Evolutionary conservation across 768 basidiomycete genomes (phyloP), one percentile per base, ranked within the genome.

Genomic region (Russula earlei): DNA sequence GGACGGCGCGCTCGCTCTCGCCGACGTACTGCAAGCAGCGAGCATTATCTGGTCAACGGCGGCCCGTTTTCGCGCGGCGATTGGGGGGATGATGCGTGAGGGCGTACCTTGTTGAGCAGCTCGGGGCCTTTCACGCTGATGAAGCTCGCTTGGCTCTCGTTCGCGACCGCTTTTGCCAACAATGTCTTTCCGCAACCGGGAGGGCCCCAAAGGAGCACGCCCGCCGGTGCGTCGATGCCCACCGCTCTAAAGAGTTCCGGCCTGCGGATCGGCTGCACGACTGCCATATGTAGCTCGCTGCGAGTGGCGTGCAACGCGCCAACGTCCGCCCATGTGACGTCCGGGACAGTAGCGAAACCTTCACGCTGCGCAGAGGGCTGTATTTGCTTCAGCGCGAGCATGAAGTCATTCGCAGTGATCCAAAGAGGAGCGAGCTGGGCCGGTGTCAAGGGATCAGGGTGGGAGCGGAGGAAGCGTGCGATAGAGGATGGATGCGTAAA

Each of bases 41-140:
- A 43, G 36, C 44, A 9, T 25, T 46, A 44, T 43, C 19, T n/a
- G n/a, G n/a, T n/a, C n/a, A n/a, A n/a, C n/a, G n/a, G n/a, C n/a
- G n/a, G n/a, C n/a, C n/a, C n/a, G 20, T 49, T 25, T 55, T 44
- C 25, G 5, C 17, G 19, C 19, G 1, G n/a, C n/a, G 17, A 14
- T 43, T 43, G 20, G 14, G 3, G 24, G 10, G 25, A 45, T 4
- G 20, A 43, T 27, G 15, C 2, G 6, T 44, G 9, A 29, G 1
- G 0, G 64, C 78, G 6, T 55, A 89, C 93, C 80, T 99, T 99
- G 74, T 99, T 99, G 56, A 99, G 73, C 51, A 98, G 67, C 66
- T 99, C 96, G 0, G 96, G 96, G 0, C 96, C 96, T 66, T 98
- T 98, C 49, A 98, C 89, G 65, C 91, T 94, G 66, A 99, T 97